A percentile compares a stretch with the other conserved stretches of the same genome.
phyloP scores from a whole-genome alignment of 202 grass and related monocot species.

The Dendrocalamus latiflorus region DNA sequence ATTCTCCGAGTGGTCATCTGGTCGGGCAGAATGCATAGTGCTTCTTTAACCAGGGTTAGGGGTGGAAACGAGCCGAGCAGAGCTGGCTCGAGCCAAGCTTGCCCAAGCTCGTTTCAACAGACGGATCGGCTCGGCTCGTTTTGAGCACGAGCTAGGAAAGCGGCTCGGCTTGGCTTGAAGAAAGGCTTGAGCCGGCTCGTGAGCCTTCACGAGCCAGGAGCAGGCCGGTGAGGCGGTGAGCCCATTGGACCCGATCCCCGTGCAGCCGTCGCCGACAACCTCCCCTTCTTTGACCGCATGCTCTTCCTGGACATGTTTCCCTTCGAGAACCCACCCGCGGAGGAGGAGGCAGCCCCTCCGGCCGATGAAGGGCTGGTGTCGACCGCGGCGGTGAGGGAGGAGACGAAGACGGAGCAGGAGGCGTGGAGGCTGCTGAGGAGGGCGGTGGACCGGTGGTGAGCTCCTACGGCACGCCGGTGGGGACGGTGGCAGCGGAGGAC shows the following conservation, averaged over 20 bases:
- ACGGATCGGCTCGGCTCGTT: too few species aligned
- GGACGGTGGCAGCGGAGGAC: constrained; percentile 82
- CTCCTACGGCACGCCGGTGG: constrained; percentile 80
- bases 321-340: constrained; percentile 23
- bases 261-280: constrained; percentile 29
- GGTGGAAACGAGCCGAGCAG: too few species aligned
- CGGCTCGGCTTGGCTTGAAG: too few species aligned
- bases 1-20: too few species aligned
- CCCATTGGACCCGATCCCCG: constrained; percentile 36
- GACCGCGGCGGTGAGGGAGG: constrained; percentile 30
- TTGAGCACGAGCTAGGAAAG: too few species aligned
- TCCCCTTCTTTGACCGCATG: constrained; percentile 72
- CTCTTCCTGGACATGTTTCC: constrained; percentile 56
- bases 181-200: too few species aligned
- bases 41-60: too few species aligned
- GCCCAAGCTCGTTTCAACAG: too few species aligned
- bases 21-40: too few species aligned
- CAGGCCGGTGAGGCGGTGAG: too few species aligned
- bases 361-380: neutral
- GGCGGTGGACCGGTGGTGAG: constrained; percentile 74
- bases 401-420: constrained; percentile 62
- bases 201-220: too few species aligned
- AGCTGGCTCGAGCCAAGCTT: too few species aligned
- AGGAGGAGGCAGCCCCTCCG: neutral
- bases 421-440: constrained; percentile 79